Base-by-base conservation (phyloP, 495 filamentous ascomycete species). In the Aeminium ludgeri region DNA sequence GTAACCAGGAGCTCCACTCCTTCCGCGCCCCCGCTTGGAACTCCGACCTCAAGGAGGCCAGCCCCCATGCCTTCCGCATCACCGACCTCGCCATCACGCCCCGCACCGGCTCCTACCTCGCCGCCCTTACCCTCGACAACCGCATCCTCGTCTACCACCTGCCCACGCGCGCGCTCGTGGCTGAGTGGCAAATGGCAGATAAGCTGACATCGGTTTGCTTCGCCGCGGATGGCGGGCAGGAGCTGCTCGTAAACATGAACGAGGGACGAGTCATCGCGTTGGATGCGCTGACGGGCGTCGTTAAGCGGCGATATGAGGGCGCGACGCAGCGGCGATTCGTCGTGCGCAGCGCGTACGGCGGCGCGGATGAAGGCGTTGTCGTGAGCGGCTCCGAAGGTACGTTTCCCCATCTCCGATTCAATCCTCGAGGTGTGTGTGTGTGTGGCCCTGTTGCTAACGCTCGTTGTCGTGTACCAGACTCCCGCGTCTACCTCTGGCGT, bases 301-400 rank as follows among this genome's bases (percentile, higher is more conserved):
- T 77, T n/a, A 59, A 87, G 27, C 74, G 78, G 43, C 67, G 64
- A 27, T 97, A 80, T 57, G 59, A 65, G 6, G 85, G 85, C 8
- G 77, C 86, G 42, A 70, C 66, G 40, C 81, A 83, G 46, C 71
- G 68, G 18, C 55, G 72, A 2, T 91, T 65, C 49, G 70, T 91
- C 13, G 91, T 97, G 48, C 64, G 89, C 32, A 81, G 76, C 57
- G 62, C 64, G 3, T 86, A 93, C 61, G 89, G 91, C 5, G 89
- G 89, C 12, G 86, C 89, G 1, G 72, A 76, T 35, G 86, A 95
- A 63, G 84, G 77, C 53, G 89, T 96, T 56, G 74, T 96, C 20
- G 69, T 89, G 13, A 83, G 78, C 55, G 89, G 89, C 17, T 91
- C 85, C 53, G 84, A 95, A 73, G 85, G 87, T 89, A 65, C 8